Conservation (phyloP, 2,329 filamentous ascomycete genomes). For the Xylaria sp. region DNA sequence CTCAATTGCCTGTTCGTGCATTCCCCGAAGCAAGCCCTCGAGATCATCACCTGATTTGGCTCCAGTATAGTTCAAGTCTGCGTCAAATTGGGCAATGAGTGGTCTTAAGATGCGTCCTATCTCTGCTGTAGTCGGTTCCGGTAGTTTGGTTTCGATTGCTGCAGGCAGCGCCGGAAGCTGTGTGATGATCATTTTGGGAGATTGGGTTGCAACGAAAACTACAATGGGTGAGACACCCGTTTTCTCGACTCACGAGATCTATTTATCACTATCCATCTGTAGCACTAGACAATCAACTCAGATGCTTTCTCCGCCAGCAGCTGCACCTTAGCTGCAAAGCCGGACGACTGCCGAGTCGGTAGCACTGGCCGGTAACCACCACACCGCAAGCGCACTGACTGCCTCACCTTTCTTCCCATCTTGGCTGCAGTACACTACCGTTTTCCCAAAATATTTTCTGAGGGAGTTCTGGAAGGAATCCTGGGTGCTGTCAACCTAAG, state of each 20-base stretch:
- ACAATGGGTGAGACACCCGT: neutral
- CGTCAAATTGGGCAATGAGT: conserved; percentile 31
- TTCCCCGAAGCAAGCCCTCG: conserved; percentile 29
- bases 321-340: neutral
- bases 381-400: conserved; percentile 1
- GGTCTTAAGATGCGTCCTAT: conserved; percentile 27
- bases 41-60: conserved; percentile 31
- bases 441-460: neutral
- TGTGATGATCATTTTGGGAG: conserved; percentile 30
- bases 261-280: conserved; percentile 19
- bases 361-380: conserved; percentile 3
- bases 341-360: conserved; percentile 15
- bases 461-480: conserved; percentile 17
- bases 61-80: conserved; percentile 33
- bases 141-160: conserved; percentile 21
- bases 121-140: conserved; percentile 25
- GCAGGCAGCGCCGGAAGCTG: conserved; percentile 14
- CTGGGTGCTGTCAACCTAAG: neutral
- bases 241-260: conserved; percentile 13
- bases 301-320: conserved; percentile 7
- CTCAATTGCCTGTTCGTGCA: conserved; percentile 32
- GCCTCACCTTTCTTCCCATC: neutral
- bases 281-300: neutral
- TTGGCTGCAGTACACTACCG: conserved; percentile 10
- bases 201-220: conserved; percentile 20